Conservation (phyloP, 2,329 filamentous ascomycete genomes). For the Dryadomyces sulphureus region DNA sequence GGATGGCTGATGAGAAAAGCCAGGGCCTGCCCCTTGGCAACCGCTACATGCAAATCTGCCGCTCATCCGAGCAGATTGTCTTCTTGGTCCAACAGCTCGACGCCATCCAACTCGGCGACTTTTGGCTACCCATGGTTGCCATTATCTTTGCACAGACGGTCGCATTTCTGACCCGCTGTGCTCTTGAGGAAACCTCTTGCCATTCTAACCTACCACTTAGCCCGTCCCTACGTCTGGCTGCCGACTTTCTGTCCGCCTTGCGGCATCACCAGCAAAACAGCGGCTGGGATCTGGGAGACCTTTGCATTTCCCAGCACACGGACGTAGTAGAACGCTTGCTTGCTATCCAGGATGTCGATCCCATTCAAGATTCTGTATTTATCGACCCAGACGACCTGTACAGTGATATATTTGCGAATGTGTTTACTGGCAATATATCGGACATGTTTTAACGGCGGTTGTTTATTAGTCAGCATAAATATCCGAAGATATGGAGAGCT, state of each 20-base stretch:
- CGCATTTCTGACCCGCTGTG: constrained; percentile 2
- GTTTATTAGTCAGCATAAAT: too few species aligned
- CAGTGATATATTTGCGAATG: too few species aligned
- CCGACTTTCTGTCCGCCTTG: background rate
- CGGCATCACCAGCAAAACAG: constrained; percentile 5
- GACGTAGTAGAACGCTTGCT: background rate
- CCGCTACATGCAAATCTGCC: background rate
- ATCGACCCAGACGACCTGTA: background rate
- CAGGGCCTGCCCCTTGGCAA: background rate
- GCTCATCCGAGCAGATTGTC: constrained; percentile 4
- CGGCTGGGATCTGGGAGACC: constrained; percentile 34
- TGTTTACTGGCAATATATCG: too few species aligned
- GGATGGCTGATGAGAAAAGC: constrained; percentile 17
- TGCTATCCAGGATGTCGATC: background rate
- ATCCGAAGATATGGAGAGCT: too few species aligned
- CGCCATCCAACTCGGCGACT: background rate
- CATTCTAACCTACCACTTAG: background rate
- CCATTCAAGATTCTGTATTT: too few species aligned
- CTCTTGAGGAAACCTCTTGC: background rate
- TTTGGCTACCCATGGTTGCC: constrained; percentile 3
- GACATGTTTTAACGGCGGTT: too few species aligned
- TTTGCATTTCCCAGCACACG: constrained; percentile 26
- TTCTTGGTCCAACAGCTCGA: constrained; percentile 1
- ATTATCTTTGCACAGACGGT: background rate
- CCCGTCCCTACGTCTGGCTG: background rate